Percentiles rank a stretch among this genome's conserved stretches.
Conservation (phyloP, 192 early-diverging fungal genomes). For the Pilaira anomala region DNA sequence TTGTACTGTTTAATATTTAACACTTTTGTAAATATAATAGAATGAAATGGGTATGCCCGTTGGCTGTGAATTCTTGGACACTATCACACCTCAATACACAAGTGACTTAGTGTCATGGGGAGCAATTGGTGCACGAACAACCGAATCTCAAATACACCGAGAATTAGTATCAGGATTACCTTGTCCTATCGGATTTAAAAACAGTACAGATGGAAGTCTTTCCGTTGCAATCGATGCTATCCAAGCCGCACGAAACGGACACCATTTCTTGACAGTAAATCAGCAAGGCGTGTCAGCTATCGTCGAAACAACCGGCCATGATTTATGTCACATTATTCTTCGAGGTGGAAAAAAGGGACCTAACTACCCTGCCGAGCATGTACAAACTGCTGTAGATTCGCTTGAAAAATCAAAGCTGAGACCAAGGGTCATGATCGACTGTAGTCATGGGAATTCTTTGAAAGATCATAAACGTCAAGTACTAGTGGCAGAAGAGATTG, state of each 20-base stretch:
- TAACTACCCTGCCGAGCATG: slow-evolving; percentile 80
- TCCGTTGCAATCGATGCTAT: slow-evolving; percentile 91
- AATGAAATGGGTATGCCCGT: slow-evolving; percentile 58
- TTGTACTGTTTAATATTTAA: not conserved
- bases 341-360: slow-evolving; percentile 85
- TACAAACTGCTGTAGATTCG: slow-evolving; percentile 54
- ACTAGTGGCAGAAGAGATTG: slow-evolving; percentile 53
- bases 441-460: slow-evolving; percentile 92
- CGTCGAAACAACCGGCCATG: slow-evolving; percentile 86
- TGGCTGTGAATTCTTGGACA: slow-evolving; percentile 76
- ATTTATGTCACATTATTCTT: slow-evolving; percentile 89
- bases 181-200: slow-evolving; percentile 80
- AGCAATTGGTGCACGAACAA: slow-evolving; percentile 80
- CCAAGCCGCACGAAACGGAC: slow-evolving; percentile 72
- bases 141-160: slow-evolving; percentile 80
- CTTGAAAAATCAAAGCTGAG: slow-evolving; percentile 57
- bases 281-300: slow-evolving; percentile 85
- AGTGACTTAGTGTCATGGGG: slow-evolving; percentile 74
- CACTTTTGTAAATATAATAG: not conserved
- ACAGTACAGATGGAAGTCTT: slow-evolving; percentile 79
- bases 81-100: slow-evolving; percentile 79
- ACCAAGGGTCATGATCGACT: slow-evolving; percentile 85
- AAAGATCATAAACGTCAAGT: slow-evolving; percentile 86
- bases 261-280: slow-evolving; percentile 80
- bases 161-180: slow-evolving; percentile 80